Base-by-base conservation (phyloP, 495 filamentous ascomycete genomes). In the Penicillium tannophilum region DNA sequence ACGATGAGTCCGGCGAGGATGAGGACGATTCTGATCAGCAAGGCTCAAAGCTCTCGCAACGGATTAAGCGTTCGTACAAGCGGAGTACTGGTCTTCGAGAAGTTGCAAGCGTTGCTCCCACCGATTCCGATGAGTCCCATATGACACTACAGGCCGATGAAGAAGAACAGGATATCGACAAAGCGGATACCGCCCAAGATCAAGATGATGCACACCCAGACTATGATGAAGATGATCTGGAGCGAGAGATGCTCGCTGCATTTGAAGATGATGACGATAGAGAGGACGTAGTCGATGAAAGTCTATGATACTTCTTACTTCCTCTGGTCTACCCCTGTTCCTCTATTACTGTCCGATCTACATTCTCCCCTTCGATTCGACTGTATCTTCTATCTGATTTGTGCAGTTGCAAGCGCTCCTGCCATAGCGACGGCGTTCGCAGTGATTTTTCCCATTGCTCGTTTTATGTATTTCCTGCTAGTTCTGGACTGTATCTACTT, bases 241-340 rank as follows among this genome's bases (percentile, higher is more conserved):
- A 89, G 65, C 82, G 83, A 11, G 86, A 90, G 59, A 79, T 91
- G 70, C 66, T 87, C 64, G 86, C 86, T 0, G 87, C 86, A 44
- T 82, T 90, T 50, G 85, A 86, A 55, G 81, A 82, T 11, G 75
- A 72, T 4, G 75, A 76, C 33, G 71, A 44, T 11, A 35, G 4
- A 39, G 51, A 42, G 36, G 51, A 52, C 24, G 31, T 41, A 6
- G 47, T 30, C 8, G 64, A 62, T 9, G 73, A 76, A 20, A 69
- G 71, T 53, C 68, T 65, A 16, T 75, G 50, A 43, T 52, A 6
- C 6, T 20, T 8, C 19, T 35, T 31, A 50, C 56, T 56, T 54
- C 16, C 57, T 55, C 28, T 28, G 28, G 28, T 28, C 24, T 54
- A 3, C 49, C 2, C 30, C 46, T 41, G 4, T 14, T 49, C 26